Base-by-base conservation (phyloP, 805 yeast species). In the Jamesozyma gamospora region DNA sequence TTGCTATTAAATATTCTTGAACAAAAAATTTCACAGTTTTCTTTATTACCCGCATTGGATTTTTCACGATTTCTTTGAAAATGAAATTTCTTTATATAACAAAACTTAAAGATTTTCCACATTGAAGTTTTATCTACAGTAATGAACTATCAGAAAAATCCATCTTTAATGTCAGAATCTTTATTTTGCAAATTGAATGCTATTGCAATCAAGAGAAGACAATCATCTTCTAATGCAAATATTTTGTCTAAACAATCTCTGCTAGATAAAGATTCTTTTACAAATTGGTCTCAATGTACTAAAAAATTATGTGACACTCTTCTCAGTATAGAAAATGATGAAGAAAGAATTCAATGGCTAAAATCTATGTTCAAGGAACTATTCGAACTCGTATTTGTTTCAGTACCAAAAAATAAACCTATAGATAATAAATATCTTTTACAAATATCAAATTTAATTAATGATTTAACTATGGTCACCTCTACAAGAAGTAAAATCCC, bases 301-400 rank as follows among this genome's bases (percentile, higher is more conserved):
- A 39, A 37, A 10, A 39, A 38, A n/a, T 33, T 53, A n/a, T 29
- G 42, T 19, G 14, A 33, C 4, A 41, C 47, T 10, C 49, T 51
- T 25, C 30, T 16, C 16, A 41, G 21, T 6, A 26, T 47, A 5
- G 49, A 50, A 21, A 40, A 40, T 19, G 35, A 41, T 17, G 42
- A 42, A 12, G 53, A 50, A 9, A 48, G 46, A 35, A 42, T 41
- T 25, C 36, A 42, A 14, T 53, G 60, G 60, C 40, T 55, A n/a
- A 50, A 44, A 29, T 28, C 29, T n/a, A 26, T 50, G 8, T 45
- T 50, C 17, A 32, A 26, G 11, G 56, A 52, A 32, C 15, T 52
- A 15, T 45, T 52, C 32, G 37, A 42, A 28, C 16, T 47, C 9
- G 16, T 50, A 3, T 44, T 48, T 36, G 16, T 27, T n/a, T 32